Base-by-base conservation (phyloP, 2,329 filamentous ascomycete species). In the Clonostachys byssicola region DNA sequence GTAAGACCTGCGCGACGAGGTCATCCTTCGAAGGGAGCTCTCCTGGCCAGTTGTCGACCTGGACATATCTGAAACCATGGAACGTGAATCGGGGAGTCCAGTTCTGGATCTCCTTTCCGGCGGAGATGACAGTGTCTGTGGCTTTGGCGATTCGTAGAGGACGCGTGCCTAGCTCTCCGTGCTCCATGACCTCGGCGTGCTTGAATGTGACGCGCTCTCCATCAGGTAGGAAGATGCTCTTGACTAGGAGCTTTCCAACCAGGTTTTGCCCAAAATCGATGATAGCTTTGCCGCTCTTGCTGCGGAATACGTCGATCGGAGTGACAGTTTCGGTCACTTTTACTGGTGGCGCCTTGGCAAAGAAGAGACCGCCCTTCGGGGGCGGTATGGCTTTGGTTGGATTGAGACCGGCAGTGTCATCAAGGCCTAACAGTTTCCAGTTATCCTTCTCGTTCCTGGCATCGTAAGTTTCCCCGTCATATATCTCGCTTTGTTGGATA, bases 181-280 rank as follows among this genome's bases (percentile, higher is more conserved):
- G 47, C 48, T 82, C 75, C 6, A 83, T 63, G 12, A 78, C 77
- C 55, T 83, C 79, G 1, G 78, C 72, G 54, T 82, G 78, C 0
- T 57, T 59, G n/a, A 83, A 60, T 4, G 61, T 67, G n/a, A 81
- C 66, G 8, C 58, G 64, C 3, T 67, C 62, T 1, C 69, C 71
- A 5, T 56, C 55, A 3, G 36, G 14, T 5, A 39, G 36, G 36
- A 12, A n/a, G 12, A 39, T n/a, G 14, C 14, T n/a, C 17, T n/a
- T n/a, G 36, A 39, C 17, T 8, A 39, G 17, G 3, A 39, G 36
- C 1, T 65, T 70, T 2, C 78, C 80, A 1, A 81, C 78, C 0
- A 82, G 60, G 51, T 83, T 81, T 54, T 83, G 78, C 3, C 78
- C 77, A 55, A 82, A 81, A 51, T 83, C 62, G 8, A 80, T 46